Base-by-base conservation (phyloP, 2,329 filamentous ascomycete genomes). In the Diplodia mutila region DNA sequence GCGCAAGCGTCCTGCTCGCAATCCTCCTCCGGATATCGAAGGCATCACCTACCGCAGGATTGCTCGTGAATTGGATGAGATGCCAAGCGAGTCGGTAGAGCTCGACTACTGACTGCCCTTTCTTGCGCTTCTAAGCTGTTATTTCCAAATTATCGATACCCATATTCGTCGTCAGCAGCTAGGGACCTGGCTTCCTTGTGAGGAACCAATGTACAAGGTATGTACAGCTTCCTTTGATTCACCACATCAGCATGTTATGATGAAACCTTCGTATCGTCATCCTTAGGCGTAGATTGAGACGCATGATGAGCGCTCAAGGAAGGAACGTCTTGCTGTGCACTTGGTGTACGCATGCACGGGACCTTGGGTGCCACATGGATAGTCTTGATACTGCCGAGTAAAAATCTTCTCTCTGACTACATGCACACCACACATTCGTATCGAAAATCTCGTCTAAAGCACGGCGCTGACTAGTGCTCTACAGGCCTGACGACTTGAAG, bases 241-340 rank as follows among this genome's bases (percentile, higher is more conserved):
- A 7, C 42, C 42, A 11, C 32, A 32, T 55, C 29, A 54, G 49
- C 67, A 73, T 75, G 75, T 72, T 75, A 90, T 94, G 93, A 96
- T 94, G 93, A 95, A 93, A 84, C 79, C 80, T 81, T 86, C 82
- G 85, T 93, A 94, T 93, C 91, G 92, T 96, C 93, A 96, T 97
- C 93, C 93, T 96, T 96, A 96, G 92, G 85, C 93, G 86, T 89
- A 96, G 32, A 65, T 65, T 12, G 21, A 42, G 66, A 55, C 57
- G 66, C 66, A 55, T 63, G 55, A 48, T 21, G 29, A 39, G 48
- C n/a, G 25, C 4, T 49, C 25, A 25, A 54, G 66, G 66, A 18
- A 67, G 66, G 66, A 67, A 54, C 66, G 66, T 67, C 55, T 51
- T 23, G 37, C 34, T 14, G 34, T 53, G 46, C 48, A 51, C 51